These are phyloP conservation scores for Cenchrus americanus DNA, from an alignment of 176 grass and related monocot species.

Conservation along the genomic window DNA sequence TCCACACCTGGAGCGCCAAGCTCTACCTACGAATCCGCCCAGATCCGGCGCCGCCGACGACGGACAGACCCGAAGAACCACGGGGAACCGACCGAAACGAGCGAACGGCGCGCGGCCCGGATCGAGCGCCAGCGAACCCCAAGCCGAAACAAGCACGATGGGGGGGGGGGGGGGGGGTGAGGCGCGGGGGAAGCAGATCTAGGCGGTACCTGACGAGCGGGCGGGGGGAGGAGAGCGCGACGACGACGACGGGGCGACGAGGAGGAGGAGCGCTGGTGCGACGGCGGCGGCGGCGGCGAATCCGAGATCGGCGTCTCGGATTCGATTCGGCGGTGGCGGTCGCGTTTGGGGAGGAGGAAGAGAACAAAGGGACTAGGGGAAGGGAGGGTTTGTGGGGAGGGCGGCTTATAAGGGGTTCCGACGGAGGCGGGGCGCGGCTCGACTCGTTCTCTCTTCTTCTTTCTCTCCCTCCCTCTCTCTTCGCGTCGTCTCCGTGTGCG, in stretches of 20 bases:
- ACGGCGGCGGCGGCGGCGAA: not conserved
- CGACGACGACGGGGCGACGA: not conserved
- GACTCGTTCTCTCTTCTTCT: not conserved
- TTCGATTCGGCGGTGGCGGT: slow-evolving; percentile 1
- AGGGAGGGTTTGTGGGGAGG: slow-evolving; percentile 13
- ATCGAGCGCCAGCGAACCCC: not conserved
- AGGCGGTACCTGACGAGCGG: not conserved
- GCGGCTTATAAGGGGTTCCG: slow-evolving; percentile 53
- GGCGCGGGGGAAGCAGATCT: not conserved
- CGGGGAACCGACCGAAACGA: not conserved
- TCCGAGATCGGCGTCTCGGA: slow-evolving; percentile 59
- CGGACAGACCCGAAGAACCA: not conserved
- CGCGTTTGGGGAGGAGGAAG: not conserved
- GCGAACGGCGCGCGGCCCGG: not conserved
- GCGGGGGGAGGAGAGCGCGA: not conserved
- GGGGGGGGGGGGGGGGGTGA: no score
- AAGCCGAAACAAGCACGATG: not conserved
- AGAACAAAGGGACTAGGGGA: not conserved
- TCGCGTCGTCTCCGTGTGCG: not conserved
- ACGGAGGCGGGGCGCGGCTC: slow-evolving; percentile 53
- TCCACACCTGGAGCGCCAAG: no score
- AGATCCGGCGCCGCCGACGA: not conserved
- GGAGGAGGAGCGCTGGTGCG: not conserved
- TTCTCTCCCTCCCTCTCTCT: not conserved
- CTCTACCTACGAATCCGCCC: not conserved